A percentile compares a stretch with the other conserved stretches of the same genome.
These are phyloP conservation scores for Ophiostoma himal-ulmi DNA, from an alignment of 2,329 filamentous ascomycete genomes.

Conservation along the genomic window DNA sequence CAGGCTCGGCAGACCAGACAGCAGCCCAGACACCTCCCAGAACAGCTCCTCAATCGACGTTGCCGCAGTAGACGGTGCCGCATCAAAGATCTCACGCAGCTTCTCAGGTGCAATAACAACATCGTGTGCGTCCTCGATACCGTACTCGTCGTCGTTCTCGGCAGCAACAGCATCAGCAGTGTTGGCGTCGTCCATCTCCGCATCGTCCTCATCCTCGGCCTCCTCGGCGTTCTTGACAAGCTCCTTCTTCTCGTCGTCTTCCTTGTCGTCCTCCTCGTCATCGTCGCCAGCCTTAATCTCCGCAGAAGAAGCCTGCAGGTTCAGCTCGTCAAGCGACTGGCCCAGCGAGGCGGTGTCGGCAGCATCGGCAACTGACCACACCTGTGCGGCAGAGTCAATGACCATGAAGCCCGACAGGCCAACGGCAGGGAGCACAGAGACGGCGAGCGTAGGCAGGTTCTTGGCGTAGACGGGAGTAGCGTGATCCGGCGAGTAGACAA, in stretches of 20 bases:
- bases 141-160: conserved; percentile 31
- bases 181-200: conserved; percentile 40
- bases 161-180: conserved; percentile 33
- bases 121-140: conserved; percentile 42
- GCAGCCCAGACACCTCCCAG: conserved; percentile 61
- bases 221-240: neutral
- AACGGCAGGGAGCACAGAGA: conserved; percentile 59
- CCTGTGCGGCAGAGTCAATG: conserved; percentile 68
- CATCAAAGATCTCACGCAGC: conserved; percentile 64
- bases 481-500: conserved; percentile 57
- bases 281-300: conserved; percentile 31
- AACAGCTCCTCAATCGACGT: conserved; percentile 71
- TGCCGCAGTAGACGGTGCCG: conserved; percentile 61
- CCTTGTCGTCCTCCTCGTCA: conserved; percentile 32
- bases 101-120: conserved; percentile 63
- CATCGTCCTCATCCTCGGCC: conserved; percentile 37
- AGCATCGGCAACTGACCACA: conserved; percentile 58
- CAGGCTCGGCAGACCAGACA: conserved; percentile 37
- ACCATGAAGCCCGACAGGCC: conserved; percentile 66
- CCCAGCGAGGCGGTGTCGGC: conserved; percentile 50
- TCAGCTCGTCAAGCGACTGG: conserved; percentile 50
- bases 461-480: conserved; percentile 55
- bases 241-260: conserved; percentile 20
- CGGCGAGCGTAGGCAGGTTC: conserved; percentile 52
- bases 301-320: conserved; percentile 35